Conservation (phyloP, 192 early-diverging fungal genomes). For the Backusella mclennaniae region DNA sequence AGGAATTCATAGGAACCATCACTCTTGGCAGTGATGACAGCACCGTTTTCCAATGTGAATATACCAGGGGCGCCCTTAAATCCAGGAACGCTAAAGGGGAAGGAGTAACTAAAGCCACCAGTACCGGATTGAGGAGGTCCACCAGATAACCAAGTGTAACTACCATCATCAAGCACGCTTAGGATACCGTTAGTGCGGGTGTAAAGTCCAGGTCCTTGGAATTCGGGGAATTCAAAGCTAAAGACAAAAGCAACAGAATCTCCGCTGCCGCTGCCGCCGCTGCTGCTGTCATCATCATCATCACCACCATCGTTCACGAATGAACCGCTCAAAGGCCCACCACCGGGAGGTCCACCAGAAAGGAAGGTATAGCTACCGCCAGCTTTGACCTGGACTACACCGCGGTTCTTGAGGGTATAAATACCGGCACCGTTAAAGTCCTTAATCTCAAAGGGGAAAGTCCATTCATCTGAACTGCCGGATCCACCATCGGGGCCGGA, state of each 20-base stretch:
- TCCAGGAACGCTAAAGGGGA: background rate
- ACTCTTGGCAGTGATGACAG: background rate
- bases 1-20: background rate
- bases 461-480: background rate
- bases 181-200: background rate
- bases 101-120: background rate
- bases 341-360: background rate
- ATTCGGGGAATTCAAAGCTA: background rate
- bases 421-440: background rate
- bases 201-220: background rate
- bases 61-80: background rate
- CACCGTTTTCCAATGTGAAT: background rate
- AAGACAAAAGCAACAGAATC: background rate
- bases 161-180: background rate
- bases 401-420: background rate
- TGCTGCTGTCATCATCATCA: background rate
- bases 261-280: background rate
- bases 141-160: background rate
- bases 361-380: background rate
- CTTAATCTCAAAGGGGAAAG: background rate
- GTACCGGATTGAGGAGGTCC: no score
- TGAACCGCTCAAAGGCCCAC: background rate
- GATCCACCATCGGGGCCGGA: no score
- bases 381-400: background rate
- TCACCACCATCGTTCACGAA: background rate